Evolutionary conservation across 495 filamentous ascomycete genomes (phyloP), one percentile per base, ranked within the genome.

Genomic region (Astrothelium subdiscretum): DNA sequence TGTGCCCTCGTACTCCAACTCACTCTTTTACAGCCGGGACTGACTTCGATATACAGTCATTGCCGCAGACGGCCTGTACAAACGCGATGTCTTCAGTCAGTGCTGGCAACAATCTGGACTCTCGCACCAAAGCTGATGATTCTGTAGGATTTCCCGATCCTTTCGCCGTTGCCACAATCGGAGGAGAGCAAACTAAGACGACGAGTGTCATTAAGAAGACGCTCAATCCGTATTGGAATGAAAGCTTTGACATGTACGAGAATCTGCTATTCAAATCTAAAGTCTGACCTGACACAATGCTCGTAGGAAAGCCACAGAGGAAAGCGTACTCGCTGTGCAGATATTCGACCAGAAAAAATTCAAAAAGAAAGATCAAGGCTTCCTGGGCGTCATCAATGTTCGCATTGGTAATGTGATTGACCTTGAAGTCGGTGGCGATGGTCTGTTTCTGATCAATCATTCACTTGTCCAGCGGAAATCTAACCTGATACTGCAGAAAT

Each of bases 341-440:
- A 96, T 98, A 54, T 98, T 98, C 70, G 94, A 98, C 73, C 94
- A 98, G 74, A 97, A 97, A 80, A 98, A 98, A 75, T 98, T 97
- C 79, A 98, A 98, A 79, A 98, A 98, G 82, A 98, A 97, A 89
- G 94, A 97, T 69, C 94, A 98, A 73, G 94, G 94, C 1, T 98
- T 98, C 68, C 83, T 98, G 24, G 94, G 94, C 40, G 94, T 98
- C 40, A 96, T 98, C 67, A 98, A 98, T 73, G 87, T 97, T 62
- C 87, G 91, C 59, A 87, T 97, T 61, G 95, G 94, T 62, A 88
- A 90, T 79, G 87, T 92, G 40, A 89, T 98, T 59, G 94, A 97
- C 72, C 74, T 98, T 63, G 85, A 87, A 60, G 83, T 88, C 65
- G 92, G 91, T 44, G 89, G 90, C 62, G 94, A 98, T 78, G 91